Percentiles rank a stretch among this genome's conserved stretches.
These are phyloP conservation scores for Geotrichum klebahnii DNA, from an alignment of 1,139 yeast species.

Conservation along the genomic window DNA sequence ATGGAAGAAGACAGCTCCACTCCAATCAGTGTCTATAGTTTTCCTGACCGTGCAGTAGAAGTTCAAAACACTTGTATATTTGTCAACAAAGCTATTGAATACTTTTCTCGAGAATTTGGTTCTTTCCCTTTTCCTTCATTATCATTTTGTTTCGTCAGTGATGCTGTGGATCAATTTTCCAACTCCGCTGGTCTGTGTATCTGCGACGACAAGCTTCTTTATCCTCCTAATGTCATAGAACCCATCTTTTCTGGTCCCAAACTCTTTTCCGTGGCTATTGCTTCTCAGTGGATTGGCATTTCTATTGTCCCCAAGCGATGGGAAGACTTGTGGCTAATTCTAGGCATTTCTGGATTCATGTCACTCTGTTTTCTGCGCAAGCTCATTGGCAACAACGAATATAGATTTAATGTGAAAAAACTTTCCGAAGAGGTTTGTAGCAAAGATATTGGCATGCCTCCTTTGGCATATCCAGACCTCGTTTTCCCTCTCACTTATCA, in stretches of 20 bases:
- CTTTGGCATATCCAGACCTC: conserved; percentile 65
- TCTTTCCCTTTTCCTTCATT: conserved; percentile 87
- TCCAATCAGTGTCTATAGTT: conserved; percentile 53
- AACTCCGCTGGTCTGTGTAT: conserved; percentile 76
- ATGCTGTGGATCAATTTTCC: conserved; percentile 48
- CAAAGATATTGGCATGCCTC: conserved; percentile 75
- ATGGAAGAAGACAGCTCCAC: conserved; percentile 37
- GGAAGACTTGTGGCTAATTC: conserved; percentile 87
- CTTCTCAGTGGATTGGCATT: conserved; percentile 92
- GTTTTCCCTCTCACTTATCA: conserved; percentile 64
- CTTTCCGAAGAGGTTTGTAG: conserved; percentile 64
- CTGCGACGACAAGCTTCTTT: conserved; percentile 61
- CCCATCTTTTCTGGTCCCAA: conserved; percentile 73
- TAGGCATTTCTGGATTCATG: conserved; percentile 85
- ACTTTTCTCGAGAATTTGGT: conserved; percentile 81
- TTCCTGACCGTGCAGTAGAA: conserved; percentile 53
- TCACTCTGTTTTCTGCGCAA: conserved; percentile 62
- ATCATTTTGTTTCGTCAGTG: conserved; percentile 69
- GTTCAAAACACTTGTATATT: conserved; percentile 76
- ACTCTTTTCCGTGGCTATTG: conserved; percentile 60
- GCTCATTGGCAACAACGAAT: conserved; percentile 81
- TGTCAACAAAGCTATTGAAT: conserved; percentile 73
- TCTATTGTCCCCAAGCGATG: conserved; percentile 78
- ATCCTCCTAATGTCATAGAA: conserved; percentile 73
- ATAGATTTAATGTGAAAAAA: conserved; percentile 62